Evolutionary conservation across 345 rosid genomes (phyloP).

Genomic region (Durio zibethinus): DNA sequence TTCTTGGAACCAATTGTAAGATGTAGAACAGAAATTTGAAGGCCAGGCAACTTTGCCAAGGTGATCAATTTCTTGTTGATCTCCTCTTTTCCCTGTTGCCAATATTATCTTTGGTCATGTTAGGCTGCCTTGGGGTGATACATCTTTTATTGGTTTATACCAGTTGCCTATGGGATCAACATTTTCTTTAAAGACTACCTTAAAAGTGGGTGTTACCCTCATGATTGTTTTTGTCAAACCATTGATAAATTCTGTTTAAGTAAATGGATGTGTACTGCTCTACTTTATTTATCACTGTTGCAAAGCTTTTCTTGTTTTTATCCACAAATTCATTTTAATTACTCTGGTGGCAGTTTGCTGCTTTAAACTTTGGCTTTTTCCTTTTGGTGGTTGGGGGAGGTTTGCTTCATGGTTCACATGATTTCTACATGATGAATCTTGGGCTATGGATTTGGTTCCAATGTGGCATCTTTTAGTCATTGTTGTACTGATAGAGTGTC

Average conservation of each 20-base stretch:
- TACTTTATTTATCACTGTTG: neutral
- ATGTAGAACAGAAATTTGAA: neutral
- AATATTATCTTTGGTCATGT: conserved; percentile 19
- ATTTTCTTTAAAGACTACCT: neutral
- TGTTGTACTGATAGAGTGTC: conserved; percentile 40
- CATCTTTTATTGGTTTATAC: conserved; percentile 1
- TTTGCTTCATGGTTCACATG: neutral
- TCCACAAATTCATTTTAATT: neutral
- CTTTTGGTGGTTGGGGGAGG: neutral
- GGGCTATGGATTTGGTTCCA: conserved; percentile 31
- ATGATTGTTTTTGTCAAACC: neutral
- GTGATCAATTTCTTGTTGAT: conserved; percentile 33
- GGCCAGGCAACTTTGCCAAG: conserved; percentile 45
- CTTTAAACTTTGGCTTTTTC: neutral
- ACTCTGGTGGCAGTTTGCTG: neutral
- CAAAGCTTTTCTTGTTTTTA: neutral
- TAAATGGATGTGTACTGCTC: neutral
- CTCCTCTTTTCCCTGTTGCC: conserved; percentile 60
- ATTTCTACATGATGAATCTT: conserved; percentile 33
- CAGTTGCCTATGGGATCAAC: conserved; percentile 1
- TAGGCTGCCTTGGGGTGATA: conserved; percentile 15
- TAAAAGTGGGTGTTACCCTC: neutral
- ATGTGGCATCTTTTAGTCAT: conserved; percentile 40
- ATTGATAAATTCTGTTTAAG: neutral
- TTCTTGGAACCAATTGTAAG: neutral